Percentiles rank a stretch among this genome's conserved stretches.
Evolutionary conservation across 192 early-diverging fungal species (phyloP).

Genomic region (Coemansia sp.): DNA sequence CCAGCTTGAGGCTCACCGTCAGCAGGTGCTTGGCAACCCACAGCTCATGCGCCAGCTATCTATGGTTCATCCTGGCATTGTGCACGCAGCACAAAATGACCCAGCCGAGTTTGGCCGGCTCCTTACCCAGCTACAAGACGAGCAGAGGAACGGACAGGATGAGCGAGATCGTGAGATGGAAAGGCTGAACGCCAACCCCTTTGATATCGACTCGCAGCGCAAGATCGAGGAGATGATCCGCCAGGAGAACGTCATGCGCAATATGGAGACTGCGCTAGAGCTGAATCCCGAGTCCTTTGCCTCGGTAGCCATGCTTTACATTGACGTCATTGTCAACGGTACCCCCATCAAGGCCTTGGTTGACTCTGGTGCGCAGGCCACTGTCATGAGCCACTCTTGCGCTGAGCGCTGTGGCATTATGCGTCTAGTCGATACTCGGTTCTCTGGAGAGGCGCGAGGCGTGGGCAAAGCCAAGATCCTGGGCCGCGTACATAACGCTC

Average conservation of each 20-base stretch:
- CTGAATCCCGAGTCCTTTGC: conserved; percentile 94
- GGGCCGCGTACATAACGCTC: conserved; percentile 89
- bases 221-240: conserved; percentile 90
- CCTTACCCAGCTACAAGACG: conserved; percentile 14
- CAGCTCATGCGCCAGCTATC: conserved; percentile 27
- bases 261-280: conserved; percentile 87
- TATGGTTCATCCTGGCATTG: conserved; percentile 30
- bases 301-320: conserved; percentile 87
- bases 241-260: conserved; percentile 78
- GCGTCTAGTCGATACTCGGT: conserved; percentile 85
- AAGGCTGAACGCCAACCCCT: conserved; percentile 74
- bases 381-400: conserved; percentile 76
- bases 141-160: neutral
- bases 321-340: conserved; percentile 88
- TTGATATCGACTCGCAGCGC: conserved; percentile 87
- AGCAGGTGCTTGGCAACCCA: conserved; percentile 34
- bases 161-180: conserved; percentile 41
- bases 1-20: conserved; percentile 33
- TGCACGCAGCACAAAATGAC: conserved; percentile 26
- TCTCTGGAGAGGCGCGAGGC: conserved; percentile 86
- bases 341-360: conserved; percentile 88
- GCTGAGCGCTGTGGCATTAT: conserved; percentile 80
- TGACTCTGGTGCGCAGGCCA: conserved; percentile 95
- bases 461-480: conserved; percentile 97
- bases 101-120: conserved; percentile 23